Base-by-base conservation (phyloP, 2,329 filamentous ascomycete genomes). In the Endothia cerciana region DNA sequence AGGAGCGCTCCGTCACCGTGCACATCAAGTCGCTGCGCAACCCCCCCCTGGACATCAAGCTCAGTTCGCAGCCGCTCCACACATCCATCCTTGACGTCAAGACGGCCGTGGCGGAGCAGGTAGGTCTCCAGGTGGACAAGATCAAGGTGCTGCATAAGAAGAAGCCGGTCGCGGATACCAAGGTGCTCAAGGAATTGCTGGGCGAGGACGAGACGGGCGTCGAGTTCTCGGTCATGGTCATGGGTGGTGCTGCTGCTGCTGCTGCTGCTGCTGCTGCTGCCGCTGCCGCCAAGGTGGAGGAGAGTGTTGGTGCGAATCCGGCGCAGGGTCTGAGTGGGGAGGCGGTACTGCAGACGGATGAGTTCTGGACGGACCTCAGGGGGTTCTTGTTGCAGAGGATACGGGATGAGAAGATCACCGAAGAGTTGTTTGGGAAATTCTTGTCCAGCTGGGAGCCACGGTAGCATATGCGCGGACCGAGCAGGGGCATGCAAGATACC, bases 291-390 rank as follows among this genome's bases (percentile, higher is more conserved):
- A 66, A 72, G 28, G 79, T 81, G 15, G 80, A 81, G 45, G 81
- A 80, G 70, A 30, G 19, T 22, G 30, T 36, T 59, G 80, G 75
- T 41, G 71, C 75, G 10, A 78, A 78, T 56, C 81, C 79, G 51
- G 84, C 84, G 62, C 82, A 85, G 69, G 82, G 80, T 3, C 77
- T 82, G n/a, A 87, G 85, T 70, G 85, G 85, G 41, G 79, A 78
- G 63, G 85, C 86, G 36, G 84, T 90, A 25, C 74, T 97, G 69
- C 80, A 86, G 73, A 90, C 87, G 15, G 86, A 90, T 7, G 88
- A 85, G 64, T 99, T 99, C 75, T 99, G 95, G 95, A 79, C 79
- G 10, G 95, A 98, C 80, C 77, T 99, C 69, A 88, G 88, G 74
- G 91, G 86, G 0, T 98, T 94, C 77, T 75, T 99, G 76, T 80